Evolutionary conservation across 2,329 filamentous ascomycete genomes (phyloP).

Genomic region (Alternaria ethzedia): DNA sequence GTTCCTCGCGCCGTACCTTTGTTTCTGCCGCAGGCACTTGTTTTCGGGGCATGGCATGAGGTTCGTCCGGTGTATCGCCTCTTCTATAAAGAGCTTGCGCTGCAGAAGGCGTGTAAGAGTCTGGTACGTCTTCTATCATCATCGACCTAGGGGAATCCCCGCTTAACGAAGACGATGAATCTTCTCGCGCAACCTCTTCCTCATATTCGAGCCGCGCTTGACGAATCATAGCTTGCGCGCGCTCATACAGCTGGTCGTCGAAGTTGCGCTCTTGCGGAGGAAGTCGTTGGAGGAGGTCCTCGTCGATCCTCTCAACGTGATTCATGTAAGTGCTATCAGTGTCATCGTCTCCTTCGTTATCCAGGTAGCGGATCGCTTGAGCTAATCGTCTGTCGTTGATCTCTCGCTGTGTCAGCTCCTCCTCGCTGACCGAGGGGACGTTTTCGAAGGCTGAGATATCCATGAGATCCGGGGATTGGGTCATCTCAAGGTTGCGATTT

Average conservation of each 20-base stretch:
- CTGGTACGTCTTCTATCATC: slow-evolving; percentile 11
- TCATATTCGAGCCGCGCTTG: slow-evolving; percentile 22
- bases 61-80: background rate
- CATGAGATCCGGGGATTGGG: slow-evolving; percentile 5
- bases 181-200: slow-evolving; percentile 12
- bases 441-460: slow-evolving; percentile 12
- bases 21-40: background rate
- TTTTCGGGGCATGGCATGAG: background rate
- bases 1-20: slow-evolving; percentile 7
- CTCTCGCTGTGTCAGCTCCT: slow-evolving; percentile 9
- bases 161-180: background rate
- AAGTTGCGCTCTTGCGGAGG: slow-evolving; percentile 17
- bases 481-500: background rate
- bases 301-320: slow-evolving; percentile 35
- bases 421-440: background rate
- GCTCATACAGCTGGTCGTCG: slow-evolving; percentile 28
- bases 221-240: slow-evolving; percentile 26
- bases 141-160: background rate
- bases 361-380: slow-evolving; percentile 38
- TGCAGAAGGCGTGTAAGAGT: slow-evolving; percentile 6
- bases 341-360: slow-evolving; percentile 29
- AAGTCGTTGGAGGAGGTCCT: slow-evolving; percentile 29
- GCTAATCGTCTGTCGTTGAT: slow-evolving; percentile 31
- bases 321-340: slow-evolving; percentile 22
- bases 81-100: slow-evolving; percentile 2